Conservation (phyloP, 345 rosid genomes). For the Murraya paniculata region DNA sequence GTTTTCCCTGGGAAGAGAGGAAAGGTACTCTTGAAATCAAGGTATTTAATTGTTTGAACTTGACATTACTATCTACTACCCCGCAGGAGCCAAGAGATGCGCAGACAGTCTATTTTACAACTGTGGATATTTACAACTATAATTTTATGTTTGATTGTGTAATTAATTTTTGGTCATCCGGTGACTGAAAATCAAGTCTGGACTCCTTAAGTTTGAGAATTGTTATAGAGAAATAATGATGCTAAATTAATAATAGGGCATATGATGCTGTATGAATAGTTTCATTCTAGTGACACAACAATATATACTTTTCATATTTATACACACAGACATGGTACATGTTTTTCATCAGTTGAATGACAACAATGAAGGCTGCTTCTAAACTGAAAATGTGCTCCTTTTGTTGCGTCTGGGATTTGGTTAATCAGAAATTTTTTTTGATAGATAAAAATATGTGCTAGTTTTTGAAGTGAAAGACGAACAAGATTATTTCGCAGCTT, state of each 20-base stretch:
- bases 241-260: not conserved
- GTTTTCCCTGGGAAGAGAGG: not conserved
- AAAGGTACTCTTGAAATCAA: conserved; percentile 20
- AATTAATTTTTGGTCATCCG: not conserved
- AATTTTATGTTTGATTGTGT: conserved; percentile 14
- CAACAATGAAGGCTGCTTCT: not conserved
- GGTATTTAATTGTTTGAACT: not conserved
- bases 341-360: conserved; percentile 15
- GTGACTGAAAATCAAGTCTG: not conserved
- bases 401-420: not conserved
- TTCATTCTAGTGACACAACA: conserved; percentile 11
- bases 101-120: not conserved
- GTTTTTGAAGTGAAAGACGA: not conserved
- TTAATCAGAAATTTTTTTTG: not conserved
- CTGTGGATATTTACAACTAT: not conserved
- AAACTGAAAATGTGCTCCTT: not conserved
- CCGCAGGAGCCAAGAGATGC: not conserved
- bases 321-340: not conserved
- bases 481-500: not conserved
- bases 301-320: not conserved
- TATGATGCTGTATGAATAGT: not conserved
- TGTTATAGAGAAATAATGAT: not conserved
- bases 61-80: not conserved
- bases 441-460: not conserved
- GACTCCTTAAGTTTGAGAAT: not conserved